These are phyloP conservation scores for Mortierella sp. DNA, from an alignment of 371 early-diverging fungal genomes.

Conservation along the genomic window DNA sequence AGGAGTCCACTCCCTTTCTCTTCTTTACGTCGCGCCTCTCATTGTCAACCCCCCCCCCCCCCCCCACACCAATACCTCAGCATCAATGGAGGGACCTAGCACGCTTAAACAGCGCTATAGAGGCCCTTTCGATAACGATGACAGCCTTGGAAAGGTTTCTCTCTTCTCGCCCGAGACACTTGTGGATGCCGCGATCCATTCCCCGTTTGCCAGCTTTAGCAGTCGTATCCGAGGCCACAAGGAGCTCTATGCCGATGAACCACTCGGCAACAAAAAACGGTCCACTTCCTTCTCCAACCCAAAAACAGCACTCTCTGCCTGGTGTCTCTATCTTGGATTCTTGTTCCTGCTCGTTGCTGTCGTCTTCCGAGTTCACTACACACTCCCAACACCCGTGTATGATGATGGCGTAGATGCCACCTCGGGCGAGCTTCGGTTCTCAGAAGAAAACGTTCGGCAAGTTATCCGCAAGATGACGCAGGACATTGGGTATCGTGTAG, in stretches of 20 bases:
- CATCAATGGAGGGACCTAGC: no score
- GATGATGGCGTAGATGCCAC: constrained; percentile 37
- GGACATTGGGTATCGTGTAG: constrained; percentile 67
- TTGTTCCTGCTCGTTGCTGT: constrained; percentile 38
- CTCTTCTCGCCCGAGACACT: no score
- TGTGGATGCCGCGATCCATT: no score
- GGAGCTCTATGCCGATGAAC: no score
- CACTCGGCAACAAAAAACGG: no score
- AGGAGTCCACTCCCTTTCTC: no score
- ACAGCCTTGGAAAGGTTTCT: background rate
- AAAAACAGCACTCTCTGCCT: constrained; percentile 13
- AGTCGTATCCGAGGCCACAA: background rate
- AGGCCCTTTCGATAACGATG: background rate
- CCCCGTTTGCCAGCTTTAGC: background rate
- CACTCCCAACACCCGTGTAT: constrained; percentile 39
- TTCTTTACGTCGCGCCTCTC: no score
- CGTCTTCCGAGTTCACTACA: constrained; percentile 54
- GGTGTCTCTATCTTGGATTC: constrained; percentile 29
- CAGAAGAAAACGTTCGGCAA: constrained; percentile 63
- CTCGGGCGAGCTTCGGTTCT: constrained; percentile 64
- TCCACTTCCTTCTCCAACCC: no score
- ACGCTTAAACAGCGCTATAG: constrained; percentile 32
- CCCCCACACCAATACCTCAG: no score
- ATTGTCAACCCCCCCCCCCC: no score
- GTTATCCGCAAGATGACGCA: constrained; percentile 63